Evolutionary conservation across 345 rosid genomes (phyloP).

Genomic region (Salix suchowensis): DNA sequence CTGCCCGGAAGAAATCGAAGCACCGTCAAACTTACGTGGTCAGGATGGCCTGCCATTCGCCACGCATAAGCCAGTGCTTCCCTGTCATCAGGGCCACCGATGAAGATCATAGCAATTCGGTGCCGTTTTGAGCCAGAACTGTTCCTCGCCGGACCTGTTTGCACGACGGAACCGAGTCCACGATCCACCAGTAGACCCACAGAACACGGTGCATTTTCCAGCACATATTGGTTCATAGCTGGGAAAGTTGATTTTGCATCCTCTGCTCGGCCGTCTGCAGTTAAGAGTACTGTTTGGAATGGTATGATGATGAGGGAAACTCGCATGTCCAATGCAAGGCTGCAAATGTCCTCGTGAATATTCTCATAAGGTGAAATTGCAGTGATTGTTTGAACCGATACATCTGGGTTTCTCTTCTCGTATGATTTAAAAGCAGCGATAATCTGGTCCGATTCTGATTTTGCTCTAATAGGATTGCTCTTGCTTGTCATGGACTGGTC

Average conservation of each 20-base stretch:
- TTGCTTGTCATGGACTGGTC: background rate
- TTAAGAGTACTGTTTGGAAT: background rate
- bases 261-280: background rate
- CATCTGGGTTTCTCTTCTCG: background rate
- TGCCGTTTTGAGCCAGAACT: background rate
- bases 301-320: constrained; percentile 7
- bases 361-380: constrained; percentile 5
- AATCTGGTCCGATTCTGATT: background rate
- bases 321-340: constrained; percentile 3
- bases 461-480: background rate
- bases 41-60: constrained; percentile 4
- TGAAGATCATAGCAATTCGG: background rate
- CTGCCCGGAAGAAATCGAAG: background rate
- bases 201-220: constrained; percentile 12
- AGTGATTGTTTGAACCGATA: background rate
- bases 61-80: constrained; percentile 10
- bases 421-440: background rate
- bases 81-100: constrained; percentile 6
- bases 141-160: background rate
- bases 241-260: background rate
- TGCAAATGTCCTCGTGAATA: constrained; percentile 14
- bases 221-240: background rate
- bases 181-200: constrained; percentile 16
- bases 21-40: background rate
- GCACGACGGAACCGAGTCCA: background rate